Evolutionary conservation across 2,329 filamentous ascomycete genomes (phyloP).

Genomic region (Aspergillus sp.): DNA sequence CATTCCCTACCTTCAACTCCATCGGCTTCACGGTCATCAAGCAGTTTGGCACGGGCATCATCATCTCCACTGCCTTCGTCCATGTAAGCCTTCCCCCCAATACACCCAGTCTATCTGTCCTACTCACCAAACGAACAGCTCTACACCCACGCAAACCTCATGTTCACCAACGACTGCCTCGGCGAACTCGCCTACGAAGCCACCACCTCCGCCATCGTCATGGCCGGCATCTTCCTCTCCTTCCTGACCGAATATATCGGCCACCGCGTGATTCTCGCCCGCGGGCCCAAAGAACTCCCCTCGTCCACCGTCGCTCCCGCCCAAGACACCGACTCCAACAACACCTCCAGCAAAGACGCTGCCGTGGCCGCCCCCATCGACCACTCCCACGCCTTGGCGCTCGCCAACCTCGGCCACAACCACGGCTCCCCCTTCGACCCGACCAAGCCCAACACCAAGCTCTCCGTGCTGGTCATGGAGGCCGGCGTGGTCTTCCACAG

Average conservation of each 20-base stretch:
- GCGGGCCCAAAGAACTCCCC: constrained; percentile 14
- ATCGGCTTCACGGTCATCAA: constrained; percentile 63
- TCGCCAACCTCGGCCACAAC: constrained; percentile 31
- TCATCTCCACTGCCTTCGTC: constrained; percentile 39
- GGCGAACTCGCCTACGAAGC: constrained; percentile 65
- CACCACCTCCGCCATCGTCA: constrained; percentile 67
- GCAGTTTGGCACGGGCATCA: constrained; percentile 50
- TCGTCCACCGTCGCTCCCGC: neutral
- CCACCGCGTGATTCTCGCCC: constrained; percentile 52
- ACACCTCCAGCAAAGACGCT: constrained; percentile 6
- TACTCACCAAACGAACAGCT: constrained; percentile 47
- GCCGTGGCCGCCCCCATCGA: neutral
- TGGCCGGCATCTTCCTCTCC: constrained; percentile 71
- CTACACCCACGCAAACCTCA: constrained; percentile 68
- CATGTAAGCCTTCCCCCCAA: constrained; percentile 31
- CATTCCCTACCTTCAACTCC: constrained; percentile 49
- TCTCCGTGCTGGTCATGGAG: constrained; percentile 68
- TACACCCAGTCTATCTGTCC: neutral
- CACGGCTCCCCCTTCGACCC: constrained; percentile 28
- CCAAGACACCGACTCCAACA: neutral
- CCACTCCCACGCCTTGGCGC: constrained; percentile 7
- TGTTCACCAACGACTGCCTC: constrained; percentile 70
- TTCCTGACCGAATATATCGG: constrained; percentile 69
- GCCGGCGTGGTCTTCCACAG: constrained; percentile 72
- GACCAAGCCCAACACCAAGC: constrained; percentile 44